These are phyloP conservation scores for Talaromyces liani DNA, from an alignment of 495 filamentous ascomycete species.

Conservation along the genomic window DNA sequence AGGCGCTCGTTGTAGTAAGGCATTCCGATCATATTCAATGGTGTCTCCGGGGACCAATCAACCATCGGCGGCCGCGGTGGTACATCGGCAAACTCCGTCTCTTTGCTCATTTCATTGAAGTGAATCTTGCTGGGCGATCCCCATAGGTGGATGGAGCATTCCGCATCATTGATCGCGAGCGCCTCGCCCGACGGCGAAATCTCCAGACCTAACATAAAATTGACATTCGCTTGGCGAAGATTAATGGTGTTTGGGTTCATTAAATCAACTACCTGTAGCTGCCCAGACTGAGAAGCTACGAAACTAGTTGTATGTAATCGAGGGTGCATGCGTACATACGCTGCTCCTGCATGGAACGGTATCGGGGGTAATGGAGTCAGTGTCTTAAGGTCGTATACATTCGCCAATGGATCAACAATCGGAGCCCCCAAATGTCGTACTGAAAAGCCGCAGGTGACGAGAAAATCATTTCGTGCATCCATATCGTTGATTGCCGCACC, in stretches of 20 bases:
- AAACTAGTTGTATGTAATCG: slow-evolving; percentile 88
- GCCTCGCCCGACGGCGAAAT: slow-evolving; percentile 89
- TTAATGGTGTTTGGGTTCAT: slow-evolving; percentile 89
- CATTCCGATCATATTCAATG: slow-evolving; percentile 80
- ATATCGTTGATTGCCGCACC: slow-evolving; percentile 81
- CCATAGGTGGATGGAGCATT: slow-evolving; percentile 80
- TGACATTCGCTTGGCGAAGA: slow-evolving; percentile 77
- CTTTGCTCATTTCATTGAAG: slow-evolving; percentile 76
- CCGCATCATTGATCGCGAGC: slow-evolving; percentile 70
- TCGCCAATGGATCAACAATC: slow-evolving; percentile 83
- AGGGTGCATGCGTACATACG: slow-evolving; percentile 92
- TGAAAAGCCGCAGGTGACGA: slow-evolving; percentile 93
- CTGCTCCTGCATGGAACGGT: slow-evolving; percentile 84
- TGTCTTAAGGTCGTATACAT: slow-evolving; percentile 89
- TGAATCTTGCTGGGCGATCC: slow-evolving; percentile 83
- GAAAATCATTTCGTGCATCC: slow-evolving; percentile 84
- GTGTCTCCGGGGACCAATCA: slow-evolving; percentile 69
- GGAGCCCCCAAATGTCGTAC: slow-evolving; percentile 53
- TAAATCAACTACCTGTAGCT: slow-evolving; percentile 89
- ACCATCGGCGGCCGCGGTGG: slow-evolving; percentile 40
- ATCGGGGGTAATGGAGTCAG: slow-evolving; percentile 78
- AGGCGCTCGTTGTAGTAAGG: slow-evolving; percentile 86
- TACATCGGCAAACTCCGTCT: slow-evolving; percentile 69
- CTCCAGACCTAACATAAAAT: slow-evolving; percentile 68
- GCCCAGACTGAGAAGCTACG: slow-evolving; percentile 80